Evolutionary conservation across 768 basidiomycete species (phyloP).

Genomic region (Boletus barrowsii): DNA sequence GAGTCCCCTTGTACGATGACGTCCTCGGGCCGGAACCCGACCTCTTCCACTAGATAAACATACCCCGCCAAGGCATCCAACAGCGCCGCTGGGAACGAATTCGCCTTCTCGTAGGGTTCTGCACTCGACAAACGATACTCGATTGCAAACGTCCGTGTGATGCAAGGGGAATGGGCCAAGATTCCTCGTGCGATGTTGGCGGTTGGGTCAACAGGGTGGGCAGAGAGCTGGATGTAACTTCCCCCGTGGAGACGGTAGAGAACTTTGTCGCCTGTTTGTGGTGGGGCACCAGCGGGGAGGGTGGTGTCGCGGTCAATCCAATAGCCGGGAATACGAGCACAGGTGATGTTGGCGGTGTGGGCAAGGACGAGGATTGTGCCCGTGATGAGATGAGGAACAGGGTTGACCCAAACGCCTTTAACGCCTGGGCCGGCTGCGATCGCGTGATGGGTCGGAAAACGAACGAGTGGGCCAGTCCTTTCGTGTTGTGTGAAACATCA

Average conservation of each 20-base stretch:
- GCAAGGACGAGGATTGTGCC: slow-evolving; percentile 31
- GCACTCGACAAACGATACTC: slow-evolving; percentile 47
- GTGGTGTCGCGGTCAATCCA: slow-evolving; percentile 30
- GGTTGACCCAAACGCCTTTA: slow-evolving; percentile 35
- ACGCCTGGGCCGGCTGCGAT: slow-evolving; percentile 20
- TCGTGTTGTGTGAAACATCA: neutral
- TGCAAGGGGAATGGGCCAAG: slow-evolving; percentile 8
- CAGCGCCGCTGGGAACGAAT: slow-evolving; percentile 53
- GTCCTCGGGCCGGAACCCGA: slow-evolving; percentile 40
- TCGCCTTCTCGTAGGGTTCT: slow-evolving; percentile 23
- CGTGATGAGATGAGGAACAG: slow-evolving; percentile 31
- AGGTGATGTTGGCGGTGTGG: slow-evolving; percentile 23
- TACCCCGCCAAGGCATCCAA: slow-evolving; percentile 53
- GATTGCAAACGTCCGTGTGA: slow-evolving; percentile 35
- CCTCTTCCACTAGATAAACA: slow-evolving; percentile 42
- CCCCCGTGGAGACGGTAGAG: slow-evolving; percentile 35
- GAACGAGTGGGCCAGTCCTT: slow-evolving; percentile 20
- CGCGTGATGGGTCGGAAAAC: slow-evolving; percentile 19
- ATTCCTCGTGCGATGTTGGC: slow-evolving; percentile 23
- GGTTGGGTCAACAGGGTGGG: slow-evolving; percentile 25
- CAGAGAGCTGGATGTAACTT: slow-evolving; percentile 25
- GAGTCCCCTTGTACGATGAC: slow-evolving; percentile 53
- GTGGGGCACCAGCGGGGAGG: slow-evolving; percentile 15
- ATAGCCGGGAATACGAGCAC: slow-evolving; percentile 34
- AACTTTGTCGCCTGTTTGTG: slow-evolving; percentile 32